Conservation (phyloP, 768 basidiomycete species). For the Xerocomellus amylosporus region DNA sequence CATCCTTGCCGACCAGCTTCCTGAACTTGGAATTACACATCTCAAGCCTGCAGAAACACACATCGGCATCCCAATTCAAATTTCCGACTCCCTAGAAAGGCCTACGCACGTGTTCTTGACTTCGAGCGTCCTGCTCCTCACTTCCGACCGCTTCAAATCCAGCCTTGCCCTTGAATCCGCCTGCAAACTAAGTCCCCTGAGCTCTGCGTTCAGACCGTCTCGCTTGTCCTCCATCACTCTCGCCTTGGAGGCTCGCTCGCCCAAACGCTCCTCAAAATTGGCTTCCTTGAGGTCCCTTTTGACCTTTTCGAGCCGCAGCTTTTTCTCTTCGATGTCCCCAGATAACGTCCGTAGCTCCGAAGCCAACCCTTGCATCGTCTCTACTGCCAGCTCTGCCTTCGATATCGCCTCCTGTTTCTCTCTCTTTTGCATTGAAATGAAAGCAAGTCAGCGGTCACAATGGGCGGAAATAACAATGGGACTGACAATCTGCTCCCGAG, state of each 20-base stretch:
- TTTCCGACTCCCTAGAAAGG: not conserved
- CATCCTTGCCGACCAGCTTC: slow-evolving; percentile 60
- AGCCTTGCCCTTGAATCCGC: slow-evolving; percentile 79
- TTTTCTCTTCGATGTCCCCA: slow-evolving; percentile 71
- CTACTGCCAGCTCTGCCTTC: slow-evolving; percentile 53
- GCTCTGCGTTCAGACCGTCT: slow-evolving; percentile 68
- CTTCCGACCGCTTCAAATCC: slow-evolving; percentile 67
- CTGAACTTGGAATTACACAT: slow-evolving; percentile 58
- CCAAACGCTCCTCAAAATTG: slow-evolving; percentile 63
- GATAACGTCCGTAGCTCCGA: slow-evolving; percentile 52
- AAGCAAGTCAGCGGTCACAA: not conserved
- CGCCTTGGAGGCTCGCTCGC: slow-evolving; percentile 50
- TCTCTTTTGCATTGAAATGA: slow-evolving; percentile 28
- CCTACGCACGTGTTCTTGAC: slow-evolving; percentile 62
- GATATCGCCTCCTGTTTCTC: slow-evolving; percentile 53
- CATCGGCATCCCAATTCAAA: slow-evolving; percentile 1
- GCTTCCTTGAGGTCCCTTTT: slow-evolving; percentile 55
- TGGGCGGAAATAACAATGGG: not conserved
- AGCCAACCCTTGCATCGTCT: slow-evolving; percentile 52
- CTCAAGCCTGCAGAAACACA: slow-evolving; percentile 50
- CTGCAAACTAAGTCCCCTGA: slow-evolving; percentile 69
- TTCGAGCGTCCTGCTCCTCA: slow-evolving; percentile 61
- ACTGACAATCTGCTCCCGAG: slow-evolving; percentile 60
- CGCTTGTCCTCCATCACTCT: slow-evolving; percentile 64
- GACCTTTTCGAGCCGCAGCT: slow-evolving; percentile 53